Base-by-base conservation (phyloP, 352 stramenopile genomes). In the Saprolegnia parasitica region DNA sequence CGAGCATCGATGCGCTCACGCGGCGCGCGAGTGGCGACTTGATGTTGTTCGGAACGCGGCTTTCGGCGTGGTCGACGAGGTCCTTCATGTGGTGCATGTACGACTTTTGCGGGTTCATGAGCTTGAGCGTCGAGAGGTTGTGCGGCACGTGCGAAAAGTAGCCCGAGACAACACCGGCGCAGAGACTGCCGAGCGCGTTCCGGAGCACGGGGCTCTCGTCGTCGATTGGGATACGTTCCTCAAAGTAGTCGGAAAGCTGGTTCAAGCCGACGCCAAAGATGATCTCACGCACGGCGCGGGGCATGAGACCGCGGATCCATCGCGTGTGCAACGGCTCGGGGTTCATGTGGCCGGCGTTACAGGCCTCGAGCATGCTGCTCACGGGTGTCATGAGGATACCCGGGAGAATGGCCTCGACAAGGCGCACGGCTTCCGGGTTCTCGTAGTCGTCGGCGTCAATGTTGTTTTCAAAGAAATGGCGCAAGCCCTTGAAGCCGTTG, bases 111-210 rank as follows among this genome's bases (percentile, higher is more conserved):
- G 93, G 93, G 74, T 98, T 86, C 79, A 98, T 90, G 37, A 98
- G 80, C 78, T 98, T 98, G 74, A 98, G 90, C 55, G 92, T 98
- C n/a, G 87, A 97, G 21, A 98, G 73, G 76, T 98, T 98, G 83
- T 98, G 94, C 67, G 94, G 94, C 45, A 98, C 90, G 78, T 98
- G 94, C 40, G 83, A 96, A 39, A 98, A 76, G 74, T 98, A 98
- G 20, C 94, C 94, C 5, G 89, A 88, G 21, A 98, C 79, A 21
- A 97, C 86, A 72, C 94, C 94, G 10, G 90, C 90, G 45, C 83
- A 77, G 71, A 98, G 85, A 73, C 81, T 95, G 52, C 87, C 92
- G 57, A 91, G 73, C 16, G 91, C 88, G 73, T 98, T 98, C 62
- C 85, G 91, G 58, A 96, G 73, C 23, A 87, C 81, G 10, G 86